Base-by-base conservation (phyloP, 1,284 basidiomycete genomes). In the Malassezia restricta region DNA sequence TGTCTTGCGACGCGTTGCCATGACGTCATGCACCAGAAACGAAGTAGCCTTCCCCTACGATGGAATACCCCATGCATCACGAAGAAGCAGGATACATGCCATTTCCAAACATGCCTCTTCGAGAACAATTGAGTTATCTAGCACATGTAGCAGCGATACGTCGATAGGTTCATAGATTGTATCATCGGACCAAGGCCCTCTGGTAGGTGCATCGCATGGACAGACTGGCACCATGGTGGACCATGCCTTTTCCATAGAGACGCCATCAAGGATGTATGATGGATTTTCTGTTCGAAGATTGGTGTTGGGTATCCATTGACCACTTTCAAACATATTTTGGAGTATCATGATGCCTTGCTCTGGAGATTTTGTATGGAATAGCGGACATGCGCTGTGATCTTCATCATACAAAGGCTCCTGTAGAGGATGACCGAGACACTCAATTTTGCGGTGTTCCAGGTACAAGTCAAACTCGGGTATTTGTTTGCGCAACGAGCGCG, bases 71-170 rank as follows among this genome's bases (percentile, higher is more conserved):
- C 49, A 46, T 3, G 49, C 49, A 6, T 31, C 32, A 29, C 50
- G 50, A 5, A 86, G 87, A 74, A 86, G 84, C 50, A 94, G 81
- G 54, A 92, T 83, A 17, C 87, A 87, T 29, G 84, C 82, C 44
- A 94, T 76, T 74, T 98, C 92, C 76, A 96, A 94, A 64, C 96
- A 84, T 54, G 85, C 84, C 75, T 98, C 92, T 75, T 98, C 91
- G 56, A 98, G 74, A 46, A 98, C 82, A 17, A 98, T 88, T 27
- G 91, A 84, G 68, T 98, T 96, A 74, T 98, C 94, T 64, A 98
- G 76, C 52, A 94, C 73, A 9, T 42, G 12, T 8, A 38, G 30
- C 3, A 52, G 30, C 0, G 50, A 43, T 31, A 40, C 20, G 6
- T 40, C 39, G 3, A 8, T 9, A 6, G 20, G 11, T 12, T 15